Percentiles rank a stretch among this genome's conserved stretches.
Conservation (phyloP, 2,329 filamentous ascomycete genomes). For the Sporothrix pseudoabietina region DNA sequence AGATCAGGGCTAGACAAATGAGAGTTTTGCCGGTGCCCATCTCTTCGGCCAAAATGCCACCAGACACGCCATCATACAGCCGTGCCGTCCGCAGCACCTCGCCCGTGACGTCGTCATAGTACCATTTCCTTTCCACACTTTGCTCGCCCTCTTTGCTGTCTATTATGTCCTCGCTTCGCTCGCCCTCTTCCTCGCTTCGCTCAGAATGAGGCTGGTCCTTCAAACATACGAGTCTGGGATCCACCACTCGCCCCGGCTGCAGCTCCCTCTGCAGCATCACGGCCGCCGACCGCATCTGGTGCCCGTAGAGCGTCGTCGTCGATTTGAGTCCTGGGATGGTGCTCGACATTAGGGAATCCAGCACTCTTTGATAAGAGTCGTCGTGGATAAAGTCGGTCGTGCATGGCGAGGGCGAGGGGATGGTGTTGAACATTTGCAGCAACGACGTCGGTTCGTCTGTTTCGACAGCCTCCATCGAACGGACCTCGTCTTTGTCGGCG, state of each 20-base stretch:
- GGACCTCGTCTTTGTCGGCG: conserved; percentile 28
- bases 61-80: conserved; percentile 71
- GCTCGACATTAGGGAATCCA: conserved; percentile 58
- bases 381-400: conserved; percentile 52
- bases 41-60: conserved; percentile 78
- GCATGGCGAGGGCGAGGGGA: conserved; percentile 68
- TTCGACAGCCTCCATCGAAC: background rate
- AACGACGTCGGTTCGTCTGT: conserved; percentile 48
- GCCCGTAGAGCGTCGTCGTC: conserved; percentile 68
- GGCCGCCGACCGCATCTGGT: conserved; percentile 78
- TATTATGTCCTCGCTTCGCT: conserved; percentile 36
- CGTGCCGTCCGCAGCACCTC: conserved; percentile 65
- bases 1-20: conserved; percentile 74
- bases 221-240: conserved; percentile 69
- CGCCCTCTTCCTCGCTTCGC: background rate
- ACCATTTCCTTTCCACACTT: conserved; percentile 55
- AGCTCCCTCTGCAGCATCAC: conserved; percentile 82
- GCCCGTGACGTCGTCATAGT: conserved; percentile 67
- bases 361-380: conserved; percentile 53
- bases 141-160: background rate
- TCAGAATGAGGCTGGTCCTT: conserved; percentile 51
- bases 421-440: conserved; percentile 71
- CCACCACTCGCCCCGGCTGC: conserved; percentile 64
- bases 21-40: conserved; percentile 87
- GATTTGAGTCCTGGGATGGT: conserved; percentile 62